Conservation (phyloP, 306 rosid species). For the Gillenia trifoliata region DNA sequence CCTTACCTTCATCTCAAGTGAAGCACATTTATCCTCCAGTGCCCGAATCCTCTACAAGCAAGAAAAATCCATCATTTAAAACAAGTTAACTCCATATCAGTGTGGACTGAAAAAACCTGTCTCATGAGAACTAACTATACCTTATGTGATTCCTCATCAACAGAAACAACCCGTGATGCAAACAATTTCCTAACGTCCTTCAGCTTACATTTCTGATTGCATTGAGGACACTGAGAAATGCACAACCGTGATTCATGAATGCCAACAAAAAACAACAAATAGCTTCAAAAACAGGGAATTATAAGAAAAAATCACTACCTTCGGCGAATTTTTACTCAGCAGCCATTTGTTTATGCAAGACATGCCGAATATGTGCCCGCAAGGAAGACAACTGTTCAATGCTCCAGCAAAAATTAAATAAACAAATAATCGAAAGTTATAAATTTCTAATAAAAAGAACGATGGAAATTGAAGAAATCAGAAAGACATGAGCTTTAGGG, state of each 20-base stretch:
- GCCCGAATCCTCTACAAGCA: constrained; percentile 51
- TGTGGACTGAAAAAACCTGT: background rate
- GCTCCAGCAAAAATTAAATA: too few species aligned
- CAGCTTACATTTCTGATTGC: constrained; percentile 57
- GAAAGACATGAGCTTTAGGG: background rate
- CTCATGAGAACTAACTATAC: constrained; percentile 26
- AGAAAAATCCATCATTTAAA: constrained; percentile 13
- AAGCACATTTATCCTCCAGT: constrained; percentile 65
- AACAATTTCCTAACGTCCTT: constrained; percentile 78
- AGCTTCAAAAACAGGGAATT: background rate
- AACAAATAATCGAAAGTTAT: background rate
- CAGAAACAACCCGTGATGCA: constrained; percentile 50
- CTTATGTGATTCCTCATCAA: constrained; percentile 70
- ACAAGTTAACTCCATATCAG: constrained; percentile 1
- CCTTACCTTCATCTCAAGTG: constrained; percentile 61
- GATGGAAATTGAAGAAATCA: too few species aligned
- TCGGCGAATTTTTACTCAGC: constrained; percentile 42
- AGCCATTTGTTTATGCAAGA: background rate
- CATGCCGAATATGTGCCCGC: constrained; percentile 75
- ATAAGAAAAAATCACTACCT: constrained; percentile 33
- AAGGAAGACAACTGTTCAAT: constrained; percentile 31
- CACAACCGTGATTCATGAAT: constrained; percentile 1
- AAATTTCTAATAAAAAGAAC: too few species aligned
- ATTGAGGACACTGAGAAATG: constrained; percentile 71
- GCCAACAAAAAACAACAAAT: background rate